Base-by-base conservation (phyloP, 306 rosid species). In the Vigna nakashimae region DNA sequence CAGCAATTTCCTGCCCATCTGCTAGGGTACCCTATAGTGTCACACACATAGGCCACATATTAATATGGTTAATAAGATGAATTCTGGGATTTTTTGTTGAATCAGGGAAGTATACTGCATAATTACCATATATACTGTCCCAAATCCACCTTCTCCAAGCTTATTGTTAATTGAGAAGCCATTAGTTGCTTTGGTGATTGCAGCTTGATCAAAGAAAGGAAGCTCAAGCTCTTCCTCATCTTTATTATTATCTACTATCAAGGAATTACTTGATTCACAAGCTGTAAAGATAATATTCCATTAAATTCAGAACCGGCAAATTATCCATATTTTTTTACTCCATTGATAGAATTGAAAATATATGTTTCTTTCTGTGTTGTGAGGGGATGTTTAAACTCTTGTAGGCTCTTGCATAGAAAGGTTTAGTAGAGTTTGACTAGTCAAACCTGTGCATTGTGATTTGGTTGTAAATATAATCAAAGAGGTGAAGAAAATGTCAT, bases 81-180 rank as follows among this genome's bases (percentile, higher is more conserved):
- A 13, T 15, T 20, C 46, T 12, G 53, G 20, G n/a, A 34, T 46
- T 20, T 67, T 6, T 42, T 77, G 52, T 50, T 69, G 43, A 36
- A 38, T 60, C 49, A 75, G 38, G 24, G 32, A 32, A 70, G 43
- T 22, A 30, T 63, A 46, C 57, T 30, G 51, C 79, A 52, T 76
- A 55, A 20, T 70, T 82, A 82, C 85, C 79, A 14, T 77, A 58
- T 82, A 77, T 56, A 82, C 85, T 0, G 57, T 6, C 11, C 85
- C 85, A 24, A 82, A 82, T 64, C 85, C 85, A 71, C 82, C 85
- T 82, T 82, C 69, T 71, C 85, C 85, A 24, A 82, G 79, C 67
- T 82, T 82, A 36, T 71, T 77, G 79, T 22, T 46, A 8, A 57
- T 32, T 65, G 85, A 77, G 82, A 82, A 82, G 65, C 48, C 75